Evolutionary conservation across 129 eudicot genomes (phyloP), one percentile per base, ranked within the genome.

Genomic region (Flaveria bidentis): DNA sequence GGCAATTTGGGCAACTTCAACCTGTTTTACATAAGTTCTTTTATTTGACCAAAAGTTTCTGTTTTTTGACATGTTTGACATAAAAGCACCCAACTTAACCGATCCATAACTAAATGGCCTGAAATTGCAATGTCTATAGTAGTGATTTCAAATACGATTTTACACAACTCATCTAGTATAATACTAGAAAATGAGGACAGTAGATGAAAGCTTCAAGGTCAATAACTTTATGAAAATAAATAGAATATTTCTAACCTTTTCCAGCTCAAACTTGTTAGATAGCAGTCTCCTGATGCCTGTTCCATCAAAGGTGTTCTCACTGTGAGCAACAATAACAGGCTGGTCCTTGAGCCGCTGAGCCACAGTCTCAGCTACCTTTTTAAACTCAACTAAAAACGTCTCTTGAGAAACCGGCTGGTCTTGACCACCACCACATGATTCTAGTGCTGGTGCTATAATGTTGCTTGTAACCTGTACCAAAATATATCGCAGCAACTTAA

Each of bases 291-390:
- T 89, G 65, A 95, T 81, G 76, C 94, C 96, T 23, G 90, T 80
- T 66, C 99, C 99, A 80, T 95, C 96, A 64, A 89, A 95, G 10
- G 88, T 84, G 64, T 85, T 95, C 83, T 91, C 97, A 63, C 92
- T 95, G 44, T 95, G 99, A 62, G 99, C 99, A 75, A 95, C 97
- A 76, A 95, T 95, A 50, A 90, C 97, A 12, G 99, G 99, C 80
- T 86, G 93, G 67, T 91, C 99, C 86, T 82, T 91, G 55, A 95
- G 96, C 80, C 76, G 87, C 30, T 82, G 85, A 76, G 84, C 96
- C 53, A 86, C 88, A 55, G 46, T 77, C 82, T 80, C 86, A 0
- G 86, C 87, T 22, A 87, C 89, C 71, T 45, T 83, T 75, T 76
- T 91, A 68, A 95, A 89, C 83, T 86, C 92, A 9, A 41, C 80